Evolutionary conservation across 352 stramenopile species (phyloP), one percentile per base, ranked within the genome.

Genomic region (Phytophthora rubi): DNA sequence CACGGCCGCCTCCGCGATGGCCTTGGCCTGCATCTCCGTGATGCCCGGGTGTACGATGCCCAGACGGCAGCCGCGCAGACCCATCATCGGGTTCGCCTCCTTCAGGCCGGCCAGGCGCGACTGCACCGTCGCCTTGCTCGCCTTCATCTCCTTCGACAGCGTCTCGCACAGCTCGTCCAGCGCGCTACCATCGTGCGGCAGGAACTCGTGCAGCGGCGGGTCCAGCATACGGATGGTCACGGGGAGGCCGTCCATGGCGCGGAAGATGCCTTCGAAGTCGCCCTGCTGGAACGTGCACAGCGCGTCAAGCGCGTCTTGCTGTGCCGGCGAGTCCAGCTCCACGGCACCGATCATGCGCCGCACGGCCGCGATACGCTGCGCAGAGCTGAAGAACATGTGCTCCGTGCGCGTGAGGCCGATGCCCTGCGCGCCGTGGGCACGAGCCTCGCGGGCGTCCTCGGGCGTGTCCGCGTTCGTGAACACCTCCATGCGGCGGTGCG

Each of bases 11-110:
- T 69, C 60, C 33, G 67, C 67, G 54, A 74, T 74, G 54, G 67
- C 67, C 61, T 74, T 74, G 13, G 67, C 67, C 61, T 75, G 67
- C 55, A 70, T 75, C 55, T 75, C 56, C 49, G 61, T 75, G 61
- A 70, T 75, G 23, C 67, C 61, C 42, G 67, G 67, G 67, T 67
- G 67, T 66, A 70, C 67, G 61, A 75, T 70, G 55, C 67, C 67
- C 37, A 45, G 37, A 10, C 37, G 37, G 37, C 37, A 45, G 37
- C 37, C 67, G 59, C 67, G 61, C 49, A 75, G 61, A 70, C 67
- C 61, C 55, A 74, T 74, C 67, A 74, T 74, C 60, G 67, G 67
- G 67, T 75, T 75, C 35, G 67, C 61, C 67, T 75, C 61, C 67
- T 75, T 70, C 61, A 70, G 54, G 33, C 54, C 35, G 39, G 45